Conservation (phyloP, 164 flowering plant species). For the Nelumbo lutea region DNA sequence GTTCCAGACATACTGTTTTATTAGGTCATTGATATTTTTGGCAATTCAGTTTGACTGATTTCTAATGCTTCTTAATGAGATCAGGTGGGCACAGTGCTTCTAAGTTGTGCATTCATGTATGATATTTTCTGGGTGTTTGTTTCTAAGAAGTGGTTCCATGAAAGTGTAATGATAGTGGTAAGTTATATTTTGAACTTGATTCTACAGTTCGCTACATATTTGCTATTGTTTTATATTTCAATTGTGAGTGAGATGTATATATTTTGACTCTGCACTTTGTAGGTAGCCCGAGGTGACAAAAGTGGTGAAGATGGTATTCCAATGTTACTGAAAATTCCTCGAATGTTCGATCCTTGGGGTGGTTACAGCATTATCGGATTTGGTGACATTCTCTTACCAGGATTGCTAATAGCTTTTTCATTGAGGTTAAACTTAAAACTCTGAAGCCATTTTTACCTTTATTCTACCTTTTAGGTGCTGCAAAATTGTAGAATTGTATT, state of each 20-base stretch:
- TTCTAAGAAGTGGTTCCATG: conserved; percentile 74
- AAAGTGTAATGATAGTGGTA: conserved; percentile 99
- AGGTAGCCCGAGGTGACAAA: conserved; percentile 98
- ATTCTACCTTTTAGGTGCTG: background rate
- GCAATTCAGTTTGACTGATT: background rate
- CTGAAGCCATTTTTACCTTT: background rate
- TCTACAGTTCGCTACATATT: background rate
- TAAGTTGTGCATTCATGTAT: conserved; percentile 88
- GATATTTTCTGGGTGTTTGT: conserved; percentile 98
- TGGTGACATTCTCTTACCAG: conserved; percentile 96
- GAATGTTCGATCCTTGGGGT: conserved; percentile 99
- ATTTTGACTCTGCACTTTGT: conserved; percentile 11
- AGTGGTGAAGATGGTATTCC: conserved; percentile 99
- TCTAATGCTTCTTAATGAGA: conserved; percentile 11
- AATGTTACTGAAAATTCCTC: conserved; percentile 91
- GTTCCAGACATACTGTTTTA: background rate
- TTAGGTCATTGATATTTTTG: background rate
- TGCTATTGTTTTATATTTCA: background rate
- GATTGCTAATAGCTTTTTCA: conserved; percentile 79
- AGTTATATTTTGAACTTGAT: conserved; percentile 19
- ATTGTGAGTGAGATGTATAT: background rate
- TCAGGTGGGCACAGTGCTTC: conserved; percentile 98
- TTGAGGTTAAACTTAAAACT: conserved; percentile 44
- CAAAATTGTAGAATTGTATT: background rate
- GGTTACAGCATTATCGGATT: conserved; percentile 97